phyloP scores from a whole-genome alignment of 208 protist genomes.

The Trypanosoma grayi region DNA sequence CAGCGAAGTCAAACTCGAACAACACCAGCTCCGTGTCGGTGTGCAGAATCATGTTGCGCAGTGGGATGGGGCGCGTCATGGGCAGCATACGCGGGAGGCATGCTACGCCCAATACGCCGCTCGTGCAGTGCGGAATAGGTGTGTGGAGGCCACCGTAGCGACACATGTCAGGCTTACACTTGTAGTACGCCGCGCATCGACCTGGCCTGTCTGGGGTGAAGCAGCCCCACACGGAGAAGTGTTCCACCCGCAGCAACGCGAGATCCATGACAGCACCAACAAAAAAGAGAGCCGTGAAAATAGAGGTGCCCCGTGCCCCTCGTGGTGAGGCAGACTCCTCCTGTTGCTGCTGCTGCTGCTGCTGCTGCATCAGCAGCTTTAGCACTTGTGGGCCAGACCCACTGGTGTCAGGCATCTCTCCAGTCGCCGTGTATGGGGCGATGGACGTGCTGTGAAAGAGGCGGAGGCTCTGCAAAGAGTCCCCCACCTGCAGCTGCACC shows the following conservation, averaged over 20 bases:
- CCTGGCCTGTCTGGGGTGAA: not conserved
- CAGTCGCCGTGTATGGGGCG: not conserved
- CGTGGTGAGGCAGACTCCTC: not conserved
- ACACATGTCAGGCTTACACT: slow-evolving; percentile 4
- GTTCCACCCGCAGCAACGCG: slow-evolving; percentile 5
- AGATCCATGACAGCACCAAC: slow-evolving; percentile 17
- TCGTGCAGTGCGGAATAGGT: not conserved
- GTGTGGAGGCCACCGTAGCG: slow-evolving; percentile 1
- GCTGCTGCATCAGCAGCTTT: not conserved
- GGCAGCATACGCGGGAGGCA: slow-evolving; percentile 16
- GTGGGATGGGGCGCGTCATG: slow-evolving; percentile 17
- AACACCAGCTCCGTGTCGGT: not conserved
- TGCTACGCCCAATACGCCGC: not conserved
- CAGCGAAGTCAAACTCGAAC: slow-evolving; percentile 31
- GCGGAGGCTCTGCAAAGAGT: slow-evolving; percentile 13
- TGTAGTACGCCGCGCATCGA: slow-evolving; percentile 8
- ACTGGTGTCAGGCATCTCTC: not conserved
- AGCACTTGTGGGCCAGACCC: not conserved
- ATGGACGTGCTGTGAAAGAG: not conserved
- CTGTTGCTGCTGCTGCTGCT: not conserved
- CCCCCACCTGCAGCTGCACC: slow-evolving; percentile 13
- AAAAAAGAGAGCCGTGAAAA: slow-evolving; percentile 20
- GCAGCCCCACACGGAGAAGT: slow-evolving; percentile 25
- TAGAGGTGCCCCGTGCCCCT: not conserved
- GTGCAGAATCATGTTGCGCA: slow-evolving; percentile 3